Evolutionary conservation across 202 grass and related monocot genomes (phyloP), one percentile per base, ranked within the genome.

Genomic region (Schoenoplectus triqueter): DNA sequence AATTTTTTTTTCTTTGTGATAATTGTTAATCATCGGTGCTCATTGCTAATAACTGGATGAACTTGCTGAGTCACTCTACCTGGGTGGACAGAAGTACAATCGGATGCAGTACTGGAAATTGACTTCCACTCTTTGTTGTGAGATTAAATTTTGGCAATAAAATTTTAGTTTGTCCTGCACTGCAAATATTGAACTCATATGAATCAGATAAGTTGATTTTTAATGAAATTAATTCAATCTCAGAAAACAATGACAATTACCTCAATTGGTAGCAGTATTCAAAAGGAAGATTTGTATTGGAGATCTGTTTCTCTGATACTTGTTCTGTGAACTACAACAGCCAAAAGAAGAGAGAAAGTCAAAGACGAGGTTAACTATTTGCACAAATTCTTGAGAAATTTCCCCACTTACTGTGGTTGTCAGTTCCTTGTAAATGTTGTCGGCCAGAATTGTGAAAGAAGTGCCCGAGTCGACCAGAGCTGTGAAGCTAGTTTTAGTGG

Each of bases 381-480:
- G 31, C 10, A 20, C 11, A 41, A 79, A 78, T 68, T 81, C 21
- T 45, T 44, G 7, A 47, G 11, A 22, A 21, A 2, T 1, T 40
- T 31, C 2, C 1, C 2, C 3, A 11, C 76, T 88, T 51, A 94
- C 92, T 1, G 50, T 88, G 64, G 82, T 82, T 54, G 88, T 68
- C 47, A 92, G 68, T 64, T 64, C 41, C 4, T 90, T 80, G 87
- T 97, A 97, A 6, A 86, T 86, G 10, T 90, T 87, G 2, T 92
- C 84, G 19, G 1, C 80, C 75, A 97, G 81, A 82, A 92, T 92
- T 4, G 94, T 97, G 86, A 89, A 97, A 49, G 94, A 94, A 1
- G 94, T 92, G 82, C 94, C 94, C 21, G 94, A 92, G 87, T 97
- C 94, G 0, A 92, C 78, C 2, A 92, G 9, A 69, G 90, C 92